These are phyloP conservation scores for Enterocytospora artemiae DNA, from an alignment of 371 early-diverging fungal species.

Conservation along the genomic window DNA sequence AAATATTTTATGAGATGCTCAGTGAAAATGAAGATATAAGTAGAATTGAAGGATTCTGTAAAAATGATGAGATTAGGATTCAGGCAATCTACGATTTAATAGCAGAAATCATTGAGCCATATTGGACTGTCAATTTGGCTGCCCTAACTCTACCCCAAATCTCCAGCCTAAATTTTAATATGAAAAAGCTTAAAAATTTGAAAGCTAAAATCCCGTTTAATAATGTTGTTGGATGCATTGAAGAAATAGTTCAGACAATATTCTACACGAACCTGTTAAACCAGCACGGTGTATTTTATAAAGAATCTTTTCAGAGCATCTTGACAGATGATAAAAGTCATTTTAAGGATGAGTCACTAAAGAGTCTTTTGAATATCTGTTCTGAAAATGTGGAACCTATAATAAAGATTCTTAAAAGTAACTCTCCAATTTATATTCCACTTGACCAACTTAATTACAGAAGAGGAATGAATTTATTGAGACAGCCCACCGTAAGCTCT, in stretches of 20 bases:
- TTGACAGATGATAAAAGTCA: conserved; percentile 21
- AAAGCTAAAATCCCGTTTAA: conserved; percentile 14
- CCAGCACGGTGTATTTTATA: conserved; percentile 9
- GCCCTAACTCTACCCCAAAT: conserved; percentile 9
- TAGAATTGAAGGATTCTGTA: conserved; percentile 39
- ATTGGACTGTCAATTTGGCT: conserved; percentile 7
- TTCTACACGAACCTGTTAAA: conserved; percentile 20
- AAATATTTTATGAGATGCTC: conserved; percentile 31
- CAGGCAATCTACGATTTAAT: conserved; percentile 36
- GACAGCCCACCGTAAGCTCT: conserved; percentile 24
- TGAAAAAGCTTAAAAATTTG: conserved; percentile 24
- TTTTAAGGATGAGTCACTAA: conserved; percentile 31
- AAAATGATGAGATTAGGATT: conserved; percentile 25
- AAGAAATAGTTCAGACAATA: conserved; percentile 29
- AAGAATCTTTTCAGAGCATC: conserved; percentile 13
- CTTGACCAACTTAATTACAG: conserved; percentile 43
- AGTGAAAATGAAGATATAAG: conserved; percentile 23
- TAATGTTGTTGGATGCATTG: conserved; percentile 15
- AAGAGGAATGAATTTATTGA: conserved; percentile 36
- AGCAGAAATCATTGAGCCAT: conserved; percentile 8
- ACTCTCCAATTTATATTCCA: conserved; percentile 37
- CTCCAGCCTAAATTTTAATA: not conserved
- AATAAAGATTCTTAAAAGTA: conserved; percentile 26
- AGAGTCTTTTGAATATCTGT: conserved; percentile 25
- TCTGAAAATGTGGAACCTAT: conserved; percentile 30